Evolutionary conservation across 495 filamentous ascomycete species (phyloP), one percentile per base, ranked within the genome.

Genomic region (Talaromyces liani): DNA sequence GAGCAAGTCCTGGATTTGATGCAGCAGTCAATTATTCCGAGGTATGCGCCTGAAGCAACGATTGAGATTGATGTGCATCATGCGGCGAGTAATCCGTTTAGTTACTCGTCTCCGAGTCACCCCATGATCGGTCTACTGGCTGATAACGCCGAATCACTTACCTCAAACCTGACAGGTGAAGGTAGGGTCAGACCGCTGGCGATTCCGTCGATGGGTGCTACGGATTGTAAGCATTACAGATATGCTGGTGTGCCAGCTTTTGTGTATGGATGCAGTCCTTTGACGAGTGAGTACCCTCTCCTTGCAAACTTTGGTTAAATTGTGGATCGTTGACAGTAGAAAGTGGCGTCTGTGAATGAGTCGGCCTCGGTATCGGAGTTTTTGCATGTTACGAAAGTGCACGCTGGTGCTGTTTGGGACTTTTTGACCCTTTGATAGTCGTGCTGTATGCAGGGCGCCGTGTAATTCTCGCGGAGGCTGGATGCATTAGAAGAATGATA

Each of bases 321-420:
- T 27, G 24, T 54, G 51, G 14, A n/a, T 36, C 22, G 9, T 29
- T 58, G 18, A 58, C 1, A 20, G 2, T 4, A 22, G 31, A n/a
- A 58, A 58, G 56, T 58, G 56, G 56, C 56, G 0, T 58, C 56
- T 22, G 56, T 58, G 16, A 58, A 58, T 58, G 56, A 58, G 31
- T 58, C 56, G 6, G 56, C 29, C 1, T 58, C 56, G 14, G 36
- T 58, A 16, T 20, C 16, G 27, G 56, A 58, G 29, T 58, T 58
- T 58, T 22, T 58, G 27, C 56, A 58, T 22, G 56, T 58, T 14
- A 58, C 56, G 6, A 58, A 58, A 58, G 56, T 58, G 24, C 56
- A 58, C 36, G 56, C 56, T 33, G 31, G 56, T 14, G 56, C 56
- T 25, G 18, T 22, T 36, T 58, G 56, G 56, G 56, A 58, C n/a